These are phyloP conservation scores for Globomyces pollinis-pini DNA, from an alignment of 192 early-diverging fungal genomes.

Conservation along the genomic window DNA sequence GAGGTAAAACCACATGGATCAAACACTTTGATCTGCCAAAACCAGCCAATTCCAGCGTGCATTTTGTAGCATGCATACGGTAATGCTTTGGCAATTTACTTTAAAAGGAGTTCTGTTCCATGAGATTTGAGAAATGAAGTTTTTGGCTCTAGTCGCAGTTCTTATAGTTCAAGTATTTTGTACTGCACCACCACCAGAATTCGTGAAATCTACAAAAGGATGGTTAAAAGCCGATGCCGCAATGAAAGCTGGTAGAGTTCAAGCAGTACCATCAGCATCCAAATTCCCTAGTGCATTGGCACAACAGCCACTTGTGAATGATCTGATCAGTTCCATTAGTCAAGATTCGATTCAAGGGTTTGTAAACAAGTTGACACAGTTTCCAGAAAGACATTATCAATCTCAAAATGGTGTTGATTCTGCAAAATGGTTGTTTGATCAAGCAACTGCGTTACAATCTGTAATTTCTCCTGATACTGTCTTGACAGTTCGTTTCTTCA, in stretches of 20 bases:
- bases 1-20: neutral
- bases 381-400: conserved; percentile 17
- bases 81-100: neutral
- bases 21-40: neutral
- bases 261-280: too few species aligned
- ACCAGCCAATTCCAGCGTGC: neutral
- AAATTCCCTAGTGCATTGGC: neutral
- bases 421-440: conserved; percentile 15
- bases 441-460: conserved; percentile 5
- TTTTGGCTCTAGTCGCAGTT: too few species aligned
- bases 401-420: conserved; percentile 19
- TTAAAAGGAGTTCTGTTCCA: neutral
- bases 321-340: conserved; percentile 3
- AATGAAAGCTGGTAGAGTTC: too few species aligned
- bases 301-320: conserved; percentile 4
- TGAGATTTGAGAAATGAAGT: too few species aligned
- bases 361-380: conserved; percentile 1
- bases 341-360: neutral
- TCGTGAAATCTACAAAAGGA: too few species aligned
- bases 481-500: conserved; percentile 10
- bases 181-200: too few species aligned
- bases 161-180: too few species aligned
- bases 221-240: too few species aligned
- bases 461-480: neutral
- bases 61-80: neutral